Conservation (phyloP, 2,329 filamentous ascomycete species). For the Aspergillus sp. region DNA sequence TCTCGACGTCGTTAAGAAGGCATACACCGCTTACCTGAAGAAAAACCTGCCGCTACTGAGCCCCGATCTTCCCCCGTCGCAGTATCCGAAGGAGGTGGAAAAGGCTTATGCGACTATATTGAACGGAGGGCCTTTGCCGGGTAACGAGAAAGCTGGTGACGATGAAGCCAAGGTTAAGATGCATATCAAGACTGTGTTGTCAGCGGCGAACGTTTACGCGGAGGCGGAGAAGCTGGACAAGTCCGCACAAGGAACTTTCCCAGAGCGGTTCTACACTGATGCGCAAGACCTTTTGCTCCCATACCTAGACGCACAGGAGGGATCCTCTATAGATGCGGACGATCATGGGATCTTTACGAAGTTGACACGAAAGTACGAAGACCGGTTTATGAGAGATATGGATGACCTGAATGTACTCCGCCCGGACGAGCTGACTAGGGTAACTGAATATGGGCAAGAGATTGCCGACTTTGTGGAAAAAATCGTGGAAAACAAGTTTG, state of each 20-base stretch:
- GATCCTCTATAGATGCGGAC: conserved; percentile 56
- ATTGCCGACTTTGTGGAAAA: conserved; percentile 82
- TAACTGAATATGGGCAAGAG: conserved; percentile 88
- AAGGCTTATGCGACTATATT: conserved; percentile 56
- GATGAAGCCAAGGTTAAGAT: conserved; percentile 86
- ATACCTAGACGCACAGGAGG: conserved; percentile 70
- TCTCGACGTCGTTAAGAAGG: conserved; percentile 49
- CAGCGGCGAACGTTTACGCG: conserved; percentile 54
- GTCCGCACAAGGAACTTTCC: conserved; percentile 22
- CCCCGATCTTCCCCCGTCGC: conserved; percentile 44
- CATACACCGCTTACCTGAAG: conserved; percentile 59
- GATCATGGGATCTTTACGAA: conserved; percentile 80
- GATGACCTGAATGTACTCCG: conserved; percentile 77
- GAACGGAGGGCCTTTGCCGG: conserved; percentile 55
- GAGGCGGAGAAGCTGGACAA: conserved; percentile 28
- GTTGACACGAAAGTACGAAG: conserved; percentile 81
- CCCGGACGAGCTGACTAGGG: conserved; percentile 78
- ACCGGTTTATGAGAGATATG: conserved; percentile 88
- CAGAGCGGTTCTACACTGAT: conserved; percentile 55
- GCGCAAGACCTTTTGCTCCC: conserved; percentile 72
- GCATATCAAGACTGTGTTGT: conserved; percentile 68
- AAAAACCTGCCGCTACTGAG: conserved; percentile 64
- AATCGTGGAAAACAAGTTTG: conserved; percentile 82
- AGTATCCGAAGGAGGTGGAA: conserved; percentile 49
- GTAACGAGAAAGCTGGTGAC: conserved; percentile 62